Evolutionary conservation across 1,284 basidiomycete genomes (phyloP).

Genomic region (Schizophyllum commune): DNA sequence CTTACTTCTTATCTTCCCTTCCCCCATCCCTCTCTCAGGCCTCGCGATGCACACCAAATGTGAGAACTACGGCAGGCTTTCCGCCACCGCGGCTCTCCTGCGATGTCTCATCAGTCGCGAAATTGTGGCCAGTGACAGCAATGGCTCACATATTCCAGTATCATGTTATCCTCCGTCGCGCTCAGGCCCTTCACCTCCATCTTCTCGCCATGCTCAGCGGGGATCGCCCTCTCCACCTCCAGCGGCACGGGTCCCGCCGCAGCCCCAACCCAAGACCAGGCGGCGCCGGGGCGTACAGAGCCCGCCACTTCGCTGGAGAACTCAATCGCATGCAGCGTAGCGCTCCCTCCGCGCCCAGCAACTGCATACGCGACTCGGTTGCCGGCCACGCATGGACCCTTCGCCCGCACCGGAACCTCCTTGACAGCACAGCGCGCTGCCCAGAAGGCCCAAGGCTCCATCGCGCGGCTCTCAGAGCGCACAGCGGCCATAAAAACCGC

Average conservation of each 20-base stretch:
- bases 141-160: slow-evolving; percentile 32
- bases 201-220: slow-evolving; percentile 29
- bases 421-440: slow-evolving; percentile 36
- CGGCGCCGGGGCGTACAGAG: slow-evolving; percentile 18
- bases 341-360: slow-evolving; percentile 15
- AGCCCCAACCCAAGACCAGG: slow-evolving; percentile 33
- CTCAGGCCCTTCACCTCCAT: slow-evolving; percentile 30
- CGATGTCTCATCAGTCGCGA: neutral
- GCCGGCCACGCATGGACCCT: slow-evolving; percentile 32
- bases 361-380: slow-evolving; percentile 37
- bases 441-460: slow-evolving; percentile 38
- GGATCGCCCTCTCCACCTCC: slow-evolving; percentile 32
- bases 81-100: slow-evolving; percentile 31
- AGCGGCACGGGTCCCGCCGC: slow-evolving; percentile 29
- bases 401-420: slow-evolving; percentile 22
- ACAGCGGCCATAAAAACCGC: slow-evolving; percentile 31
- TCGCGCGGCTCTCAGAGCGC: slow-evolving; percentile 25
- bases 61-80: slow-evolving; percentile 34
- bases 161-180: slow-evolving; percentile 41
- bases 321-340: slow-evolving; percentile 29
- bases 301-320: slow-evolving; percentile 33
- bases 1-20: neutral
- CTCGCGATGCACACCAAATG: slow-evolving; percentile 27
- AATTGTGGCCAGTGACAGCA: neutral
- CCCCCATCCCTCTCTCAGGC: slow-evolving; percentile 2